Evolutionary conservation across 2,329 filamentous ascomycete species (phyloP).

Genomic region (Xylaria sp.): DNA sequence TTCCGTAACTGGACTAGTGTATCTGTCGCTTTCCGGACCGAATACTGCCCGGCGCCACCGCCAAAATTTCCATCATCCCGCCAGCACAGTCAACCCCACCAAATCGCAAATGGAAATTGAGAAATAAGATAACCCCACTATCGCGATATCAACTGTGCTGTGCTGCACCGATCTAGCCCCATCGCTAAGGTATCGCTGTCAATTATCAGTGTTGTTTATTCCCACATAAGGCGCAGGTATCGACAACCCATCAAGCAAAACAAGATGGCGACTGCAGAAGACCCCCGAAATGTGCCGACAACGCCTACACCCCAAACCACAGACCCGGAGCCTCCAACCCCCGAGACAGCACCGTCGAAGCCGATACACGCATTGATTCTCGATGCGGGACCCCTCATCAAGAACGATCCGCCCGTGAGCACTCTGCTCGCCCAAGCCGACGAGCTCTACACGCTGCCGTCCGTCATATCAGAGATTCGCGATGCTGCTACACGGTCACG

Average conservation of each 20-base stretch:
- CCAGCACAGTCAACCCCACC: conserved; percentile 34
- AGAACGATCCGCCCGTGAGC: conserved; percentile 86
- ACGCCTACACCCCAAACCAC: conserved; percentile 7
- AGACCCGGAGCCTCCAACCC: neutral
- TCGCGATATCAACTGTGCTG: conserved; percentile 18
- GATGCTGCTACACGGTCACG: conserved; percentile 81
- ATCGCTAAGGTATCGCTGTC: conserved; percentile 9
- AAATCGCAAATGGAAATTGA: conserved; percentile 30
- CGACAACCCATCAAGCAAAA: neutral
- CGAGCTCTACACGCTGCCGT: conserved; percentile 79
- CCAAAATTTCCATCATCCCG: conserved; percentile 35
- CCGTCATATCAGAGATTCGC: conserved; percentile 85
- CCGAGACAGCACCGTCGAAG: conserved; percentile 51
- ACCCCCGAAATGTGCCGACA: conserved; percentile 23
- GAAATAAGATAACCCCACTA: conserved; percentile 25
- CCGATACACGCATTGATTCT: conserved; percentile 83
- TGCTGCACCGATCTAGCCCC: neutral
- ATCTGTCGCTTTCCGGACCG: conserved; percentile 12
- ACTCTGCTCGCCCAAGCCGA: conserved; percentile 80
- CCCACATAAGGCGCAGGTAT: neutral
- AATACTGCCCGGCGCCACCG: conserved; percentile 33
- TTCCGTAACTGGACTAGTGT: neutral
- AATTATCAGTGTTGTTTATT: neutral
- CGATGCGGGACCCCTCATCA: conserved; percentile 91
- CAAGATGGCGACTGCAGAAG: conserved; percentile 21